Base-by-base conservation (phyloP, 176 grass and related monocot genomes). In the Triticum timopheevii region DNA sequence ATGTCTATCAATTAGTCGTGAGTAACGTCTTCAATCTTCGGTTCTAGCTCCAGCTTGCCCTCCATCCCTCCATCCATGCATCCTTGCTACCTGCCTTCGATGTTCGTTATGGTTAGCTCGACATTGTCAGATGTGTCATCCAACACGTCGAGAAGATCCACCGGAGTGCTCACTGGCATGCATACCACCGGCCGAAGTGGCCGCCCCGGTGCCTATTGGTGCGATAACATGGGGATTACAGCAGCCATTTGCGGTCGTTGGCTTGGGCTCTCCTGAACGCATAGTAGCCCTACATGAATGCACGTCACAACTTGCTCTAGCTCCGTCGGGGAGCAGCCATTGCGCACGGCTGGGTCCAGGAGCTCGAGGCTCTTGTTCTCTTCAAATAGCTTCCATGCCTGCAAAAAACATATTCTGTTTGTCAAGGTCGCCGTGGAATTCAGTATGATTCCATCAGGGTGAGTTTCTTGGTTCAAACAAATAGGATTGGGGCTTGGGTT, bases 311-410 rank as follows among this genome's bases (percentile, higher is more conserved):
- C 87, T 47, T 86, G 83, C 66, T 45, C 61, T 10, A 90, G 78
- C 35, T 90, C 83, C 0, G 9, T 19, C 2, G 4, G 20, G 34
- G 83, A 62, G 69, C 88, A 90, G 15, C 22, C 69, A 34, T 72
- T 11, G 7, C 49, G 83, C 2, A 90, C 56, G 20, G 78, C 44
- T 7, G 78, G 36, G 70, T 90, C 88, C 0, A 85, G 3, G 6
- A 90, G 34, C 4, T 81, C 78, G 0, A 77, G 61, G 78, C 70
- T 86, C 35, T 28, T 85, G 6, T 72, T 71, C 61, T 76, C 61
- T 76, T 89, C 82, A 69, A 77, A 89, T 0, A 89, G 76, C 31
- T 4, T 70, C 82, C 87, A 89, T 40, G 87, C 65, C 87, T 89
- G 87, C 23, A 47, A 47, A 39, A 50, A 34, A 59, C 15, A 19